A percentile compares a stretch with the other conserved stretches of the same genome.
phyloP scores from a whole-genome alignment of 768 basidiomycete genomes.

The Basidioascus undulatus region DNA sequence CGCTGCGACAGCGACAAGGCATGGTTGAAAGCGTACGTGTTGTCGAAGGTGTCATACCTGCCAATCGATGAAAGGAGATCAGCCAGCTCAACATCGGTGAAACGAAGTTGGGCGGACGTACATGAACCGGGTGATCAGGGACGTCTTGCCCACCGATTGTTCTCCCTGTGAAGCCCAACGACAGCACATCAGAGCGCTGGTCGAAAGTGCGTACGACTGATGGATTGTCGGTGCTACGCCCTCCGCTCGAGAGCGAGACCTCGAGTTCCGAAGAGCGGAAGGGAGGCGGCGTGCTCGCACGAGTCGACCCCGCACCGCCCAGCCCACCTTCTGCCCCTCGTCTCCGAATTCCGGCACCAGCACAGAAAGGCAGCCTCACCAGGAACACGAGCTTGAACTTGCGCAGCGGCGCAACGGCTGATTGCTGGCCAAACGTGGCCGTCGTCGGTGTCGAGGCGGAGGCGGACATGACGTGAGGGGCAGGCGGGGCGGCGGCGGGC shows the following conservation, averaged over 20 bases:
- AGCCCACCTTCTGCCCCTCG: too few relatives aligned
- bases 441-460: too few relatives aligned
- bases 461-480: too few relatives aligned
- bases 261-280: too few relatives aligned
- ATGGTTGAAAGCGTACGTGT: constrained; percentile 42
- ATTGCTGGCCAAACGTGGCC: too few relatives aligned
- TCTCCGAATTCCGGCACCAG: too few relatives aligned
- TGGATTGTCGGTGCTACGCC: too few relatives aligned
- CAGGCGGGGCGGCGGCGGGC: too few relatives aligned
- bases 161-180: constrained; percentile 41
- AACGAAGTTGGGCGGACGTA: neutral
- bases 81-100: neutral
- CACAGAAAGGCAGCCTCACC: too few relatives aligned
- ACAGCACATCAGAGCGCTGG: neutral
- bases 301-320: constrained; percentile 4
- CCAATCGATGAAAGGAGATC: constrained; percentile 27
- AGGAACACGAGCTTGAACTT: constrained; percentile 16
- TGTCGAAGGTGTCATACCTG: constrained; percentile 99
- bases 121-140: constrained; percentile 69
- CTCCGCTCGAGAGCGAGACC: too few relatives aligned
- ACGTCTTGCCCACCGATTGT: constrained; percentile 96
- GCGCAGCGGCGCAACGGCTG: too few relatives aligned
- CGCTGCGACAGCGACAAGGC: constrained; percentile 4
- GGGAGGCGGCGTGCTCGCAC: too few relatives aligned
- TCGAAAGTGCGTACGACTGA: neutral